Base-by-base conservation (phyloP, 352 stramenopile genomes). In the Phytophthora pisi region DNA sequence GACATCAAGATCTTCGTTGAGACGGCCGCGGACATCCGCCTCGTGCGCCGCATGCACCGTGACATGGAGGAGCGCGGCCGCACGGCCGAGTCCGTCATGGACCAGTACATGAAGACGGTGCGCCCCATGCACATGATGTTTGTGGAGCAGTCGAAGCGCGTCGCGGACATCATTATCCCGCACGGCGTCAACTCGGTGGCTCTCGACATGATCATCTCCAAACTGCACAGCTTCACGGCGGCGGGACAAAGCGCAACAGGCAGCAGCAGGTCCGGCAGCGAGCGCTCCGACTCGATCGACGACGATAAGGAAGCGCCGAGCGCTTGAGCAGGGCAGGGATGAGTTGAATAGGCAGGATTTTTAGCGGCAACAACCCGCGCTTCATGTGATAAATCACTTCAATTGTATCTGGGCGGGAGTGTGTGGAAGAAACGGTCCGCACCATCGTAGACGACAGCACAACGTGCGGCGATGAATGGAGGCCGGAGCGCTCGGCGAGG, bases 1-100 rank as follows among this genome's bases (percentile, higher is more conserved):
- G 97, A 99, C 83, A 95, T 99, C 59, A 99, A 98, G 78, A 92
- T 99, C 51, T 99, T 98, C 82, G 96, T 99, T 56, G 95, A 99
- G 81, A 98, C 96, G 16, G 79, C 97, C 8, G 83, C 89, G 18
- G 97, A 99, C 74, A 97, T 99, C 52, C 89, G 97, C 18, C 91
- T 99, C 9, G 91, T 98, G 50, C 82, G 97, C 38, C 86, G 97
- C 23, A 86, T 99, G 74, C 75, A 85, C 64, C 81, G 97, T 54
- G 97, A 99, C 78, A 98, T 96, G 46, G 72, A 88, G n/a, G 97
- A 99, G 84, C 87, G 97, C 51, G 95, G 88, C 26, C 81, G 97
- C 50, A 97, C 91, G 47, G 78, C 97, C n/a, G 89, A 98, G 42
- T 91, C 92, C 9, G 97, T 99, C 42, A 94, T 99, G 65, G 76